Evolutionary conservation across 2,329 filamentous ascomycete genomes (phyloP).

Genomic region (Magnaporthales sp.): DNA sequence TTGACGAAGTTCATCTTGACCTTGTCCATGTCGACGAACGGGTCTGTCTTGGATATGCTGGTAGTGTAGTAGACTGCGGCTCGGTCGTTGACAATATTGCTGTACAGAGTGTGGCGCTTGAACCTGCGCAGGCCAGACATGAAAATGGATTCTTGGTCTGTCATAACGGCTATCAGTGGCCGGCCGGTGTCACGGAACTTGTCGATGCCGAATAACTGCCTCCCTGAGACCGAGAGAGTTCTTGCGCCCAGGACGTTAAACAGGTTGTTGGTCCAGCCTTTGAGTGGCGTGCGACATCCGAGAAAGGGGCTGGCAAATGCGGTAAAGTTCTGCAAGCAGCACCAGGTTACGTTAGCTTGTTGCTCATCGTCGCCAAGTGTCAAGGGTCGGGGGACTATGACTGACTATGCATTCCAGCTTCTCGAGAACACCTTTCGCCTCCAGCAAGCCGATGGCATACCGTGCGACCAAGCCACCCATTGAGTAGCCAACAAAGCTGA

Average conservation of each 20-base stretch:
- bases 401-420: constrained; percentile 66
- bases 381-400: not conserved
- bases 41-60: constrained; percentile 66
- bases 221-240: constrained; percentile 73
- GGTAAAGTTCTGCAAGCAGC: constrained; percentile 64
- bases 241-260: constrained; percentile 82
- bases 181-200: constrained; percentile 74
- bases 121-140: constrained; percentile 71
- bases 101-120: constrained; percentile 67
- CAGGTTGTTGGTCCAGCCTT: constrained; percentile 55
- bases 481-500: constrained; percentile 86
- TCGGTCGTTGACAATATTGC: constrained; percentile 80
- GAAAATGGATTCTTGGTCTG: constrained; percentile 80
- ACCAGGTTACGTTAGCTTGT: not conserved
- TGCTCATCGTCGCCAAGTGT: not conserved
- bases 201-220: constrained; percentile 83
- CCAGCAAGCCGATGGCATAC: constrained; percentile 77
- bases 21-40: constrained; percentile 59
- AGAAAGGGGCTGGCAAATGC: constrained; percentile 84
- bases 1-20: constrained; percentile 65
- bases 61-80: constrained; percentile 80
- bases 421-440: constrained; percentile 73
- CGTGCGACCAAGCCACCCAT: constrained; percentile 79
- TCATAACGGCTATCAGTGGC: constrained; percentile 71
- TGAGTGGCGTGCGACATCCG: constrained; percentile 62